phyloP scores from a whole-genome alignment of 495 filamentous ascomycete genomes.

The Penicillium soppii region DNA sequence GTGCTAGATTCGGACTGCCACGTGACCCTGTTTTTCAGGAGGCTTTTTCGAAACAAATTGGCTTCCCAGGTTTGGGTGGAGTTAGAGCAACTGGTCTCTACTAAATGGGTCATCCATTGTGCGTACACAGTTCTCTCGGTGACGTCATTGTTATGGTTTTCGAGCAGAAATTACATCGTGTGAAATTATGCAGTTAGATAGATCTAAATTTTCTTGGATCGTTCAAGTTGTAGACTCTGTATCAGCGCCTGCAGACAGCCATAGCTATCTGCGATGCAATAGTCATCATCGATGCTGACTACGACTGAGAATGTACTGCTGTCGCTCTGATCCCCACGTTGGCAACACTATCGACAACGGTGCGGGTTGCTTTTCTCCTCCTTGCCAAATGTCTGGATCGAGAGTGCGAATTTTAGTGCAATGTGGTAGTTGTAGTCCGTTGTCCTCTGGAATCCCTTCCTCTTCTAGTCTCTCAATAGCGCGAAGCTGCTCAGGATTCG shows the following conservation, averaged over 20 bases:
- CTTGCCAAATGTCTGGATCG: slow-evolving; percentile 35
- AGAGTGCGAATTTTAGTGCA: slow-evolving; percentile 37
- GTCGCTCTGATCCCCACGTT: slow-evolving; percentile 31
- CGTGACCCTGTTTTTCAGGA: slow-evolving; percentile 16
- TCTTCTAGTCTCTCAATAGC: slow-evolving; percentile 32
- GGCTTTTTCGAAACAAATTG: slow-evolving; percentile 24
- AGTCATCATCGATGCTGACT: neutral
- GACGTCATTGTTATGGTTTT: no score
- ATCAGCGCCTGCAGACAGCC: neutral
- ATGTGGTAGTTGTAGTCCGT: slow-evolving; percentile 23
- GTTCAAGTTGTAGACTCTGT: slow-evolving; percentile 1
- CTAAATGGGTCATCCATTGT: neutral
- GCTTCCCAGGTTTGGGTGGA: slow-evolving; percentile 33
- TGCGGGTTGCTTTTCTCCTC: slow-evolving; percentile 7
- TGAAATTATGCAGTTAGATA: no score
- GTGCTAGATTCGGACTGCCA: neutral
- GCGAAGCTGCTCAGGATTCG: slow-evolving; percentile 20
- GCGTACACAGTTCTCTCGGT: neutral
- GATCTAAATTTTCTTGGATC: no score
- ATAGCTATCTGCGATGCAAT: neutral
- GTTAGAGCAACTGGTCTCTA: slow-evolving; percentile 28
- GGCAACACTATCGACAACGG: slow-evolving; percentile 32
- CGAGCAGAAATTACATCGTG: neutral
- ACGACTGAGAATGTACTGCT: slow-evolving; percentile 30
- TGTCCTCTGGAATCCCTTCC: slow-evolving; percentile 29